Evolutionary conservation across 345 rosid species (phyloP).

Genomic region (Zanthoxylum bungeanum): DNA sequence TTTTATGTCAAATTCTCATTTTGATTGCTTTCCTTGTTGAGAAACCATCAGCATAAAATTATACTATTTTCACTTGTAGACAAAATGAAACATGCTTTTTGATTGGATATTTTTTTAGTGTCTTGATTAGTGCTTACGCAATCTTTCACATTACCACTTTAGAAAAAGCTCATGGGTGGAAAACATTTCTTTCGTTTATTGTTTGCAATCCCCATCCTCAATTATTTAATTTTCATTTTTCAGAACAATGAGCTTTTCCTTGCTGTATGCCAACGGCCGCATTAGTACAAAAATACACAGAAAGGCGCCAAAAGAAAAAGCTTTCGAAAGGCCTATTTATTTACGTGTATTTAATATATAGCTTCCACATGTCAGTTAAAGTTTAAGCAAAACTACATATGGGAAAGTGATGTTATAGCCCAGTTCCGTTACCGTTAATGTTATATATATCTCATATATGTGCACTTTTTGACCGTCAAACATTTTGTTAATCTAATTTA

Average conservation of each 20-base stretch:
- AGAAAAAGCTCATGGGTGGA: neutral
- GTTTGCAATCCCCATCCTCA: neutral
- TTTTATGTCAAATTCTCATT: too few relatives aligned
- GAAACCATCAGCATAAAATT: slow-evolving; percentile 24
- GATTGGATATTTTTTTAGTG: slow-evolving; percentile 10
- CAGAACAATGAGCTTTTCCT: neutral
- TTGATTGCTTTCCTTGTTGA: slow-evolving; percentile 18
- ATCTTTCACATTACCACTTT: neutral
- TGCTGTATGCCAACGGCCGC: neutral
- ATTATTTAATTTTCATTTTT: too few relatives aligned
- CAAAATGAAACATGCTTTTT: slow-evolving; percentile 17
- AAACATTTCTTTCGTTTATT: neutral
- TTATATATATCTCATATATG: too few relatives aligned
- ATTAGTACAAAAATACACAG: neutral
- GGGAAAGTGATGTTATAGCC: too few relatives aligned
- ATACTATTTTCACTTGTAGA: slow-evolving; percentile 11
- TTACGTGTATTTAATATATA: too few relatives aligned
- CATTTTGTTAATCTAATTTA: too few relatives aligned
- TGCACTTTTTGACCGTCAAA: too few relatives aligned
- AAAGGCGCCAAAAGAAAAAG: too few relatives aligned
- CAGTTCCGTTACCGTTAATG: too few relatives aligned
- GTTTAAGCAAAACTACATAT: too few relatives aligned
- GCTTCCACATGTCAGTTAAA: too few relatives aligned
- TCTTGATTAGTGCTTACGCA: slow-evolving; percentile 23
- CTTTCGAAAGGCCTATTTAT: too few relatives aligned